Conservation (phyloP, 163 green algal genomes). For the Scenedesmus sp. region DNA sequence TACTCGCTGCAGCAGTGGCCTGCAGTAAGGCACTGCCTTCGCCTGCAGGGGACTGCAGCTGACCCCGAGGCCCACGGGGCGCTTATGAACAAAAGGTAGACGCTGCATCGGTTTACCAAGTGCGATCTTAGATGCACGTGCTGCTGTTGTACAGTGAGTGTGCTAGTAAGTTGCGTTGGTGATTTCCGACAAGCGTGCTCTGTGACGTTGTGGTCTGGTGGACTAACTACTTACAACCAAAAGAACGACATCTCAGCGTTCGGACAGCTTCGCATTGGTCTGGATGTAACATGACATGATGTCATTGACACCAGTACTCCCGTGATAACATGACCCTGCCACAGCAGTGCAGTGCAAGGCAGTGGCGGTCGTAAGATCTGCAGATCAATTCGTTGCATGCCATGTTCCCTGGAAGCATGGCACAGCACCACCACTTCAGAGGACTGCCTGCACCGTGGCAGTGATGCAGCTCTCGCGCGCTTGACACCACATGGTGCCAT, state of each 20-base stretch:
- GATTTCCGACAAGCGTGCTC: neutral
- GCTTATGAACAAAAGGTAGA: neutral
- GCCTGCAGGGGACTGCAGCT: neutral
- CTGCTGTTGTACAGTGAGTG: neutral
- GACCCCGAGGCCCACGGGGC: slow-evolving; percentile 11
- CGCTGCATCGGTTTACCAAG: neutral
- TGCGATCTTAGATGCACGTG: neutral
- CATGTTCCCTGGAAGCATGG: too few species aligned
- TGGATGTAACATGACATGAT: neutral
- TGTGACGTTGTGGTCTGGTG: neutral
- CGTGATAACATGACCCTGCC: too few species aligned
- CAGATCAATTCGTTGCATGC: too few species aligned
- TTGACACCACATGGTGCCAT: too few species aligned
- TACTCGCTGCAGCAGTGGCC: neutral
- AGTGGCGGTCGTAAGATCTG: too few species aligned
- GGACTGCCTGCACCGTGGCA: too few species aligned
- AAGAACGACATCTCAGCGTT: neutral
- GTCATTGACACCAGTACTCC: too few species aligned
- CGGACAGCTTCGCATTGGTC: neutral
- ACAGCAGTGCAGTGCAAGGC: too few species aligned
- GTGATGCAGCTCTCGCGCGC: too few species aligned
- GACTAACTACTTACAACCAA: neutral
- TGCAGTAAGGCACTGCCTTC: neutral
- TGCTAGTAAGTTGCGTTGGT: neutral
- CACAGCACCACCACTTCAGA: too few species aligned